Evolutionary conservation across 202 grass and related monocot genomes (phyloP).

Genomic region (Panicum virgatum): DNA sequence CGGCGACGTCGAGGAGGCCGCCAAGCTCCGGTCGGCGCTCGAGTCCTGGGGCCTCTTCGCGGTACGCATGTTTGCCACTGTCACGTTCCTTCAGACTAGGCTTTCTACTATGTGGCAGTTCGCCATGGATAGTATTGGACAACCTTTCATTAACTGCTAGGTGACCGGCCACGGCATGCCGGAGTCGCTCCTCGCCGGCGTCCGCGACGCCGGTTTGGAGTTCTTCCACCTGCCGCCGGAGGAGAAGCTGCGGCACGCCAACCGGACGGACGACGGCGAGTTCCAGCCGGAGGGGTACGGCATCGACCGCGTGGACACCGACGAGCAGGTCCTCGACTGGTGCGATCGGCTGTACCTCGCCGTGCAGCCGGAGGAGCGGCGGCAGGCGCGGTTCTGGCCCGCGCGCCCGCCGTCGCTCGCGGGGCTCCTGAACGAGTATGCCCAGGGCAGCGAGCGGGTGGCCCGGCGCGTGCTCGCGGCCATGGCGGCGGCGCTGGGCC

Average conservation of each 20-base stretch:
- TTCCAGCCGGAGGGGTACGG: constrained; percentile 67
- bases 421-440: constrained; percentile 46
- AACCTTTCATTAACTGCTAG: neutral
- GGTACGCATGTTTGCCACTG: neutral
- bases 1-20: constrained; percentile 43
- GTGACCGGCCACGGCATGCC: constrained; percentile 53
- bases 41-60: constrained; percentile 59
- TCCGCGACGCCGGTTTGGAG: constrained; percentile 30
- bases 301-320: constrained; percentile 50
- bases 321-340: constrained; percentile 66
- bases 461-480: constrained; percentile 13
- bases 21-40: constrained; percentile 50
- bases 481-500: constrained; percentile 33
- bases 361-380: constrained; percentile 41
- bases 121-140: neutral
- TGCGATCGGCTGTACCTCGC: constrained; percentile 58
- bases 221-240: constrained; percentile 60
- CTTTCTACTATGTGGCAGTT: neutral
- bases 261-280: constrained; percentile 35
- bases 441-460: constrained; percentile 27
- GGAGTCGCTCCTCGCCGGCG: constrained; percentile 32
- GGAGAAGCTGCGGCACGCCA: constrained; percentile 47
- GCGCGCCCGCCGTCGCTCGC: neutral
- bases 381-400: constrained; percentile 50
- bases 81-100: neutral